phyloP scores from a whole-genome alignment of 2,329 filamentous ascomycete genomes.

The Arthrobotrys iridis region DNA sequence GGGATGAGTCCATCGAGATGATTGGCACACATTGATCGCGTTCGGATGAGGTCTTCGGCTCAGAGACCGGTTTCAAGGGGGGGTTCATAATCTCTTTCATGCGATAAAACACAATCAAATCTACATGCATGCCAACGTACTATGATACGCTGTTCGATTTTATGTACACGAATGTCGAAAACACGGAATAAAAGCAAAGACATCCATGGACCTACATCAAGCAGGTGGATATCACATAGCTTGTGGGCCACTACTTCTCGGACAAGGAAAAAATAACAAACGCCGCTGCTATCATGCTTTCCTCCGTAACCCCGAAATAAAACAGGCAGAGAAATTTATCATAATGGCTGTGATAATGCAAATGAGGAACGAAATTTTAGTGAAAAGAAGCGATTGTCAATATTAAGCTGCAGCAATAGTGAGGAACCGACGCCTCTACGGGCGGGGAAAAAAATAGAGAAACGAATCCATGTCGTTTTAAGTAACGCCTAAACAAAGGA shows the following conservation, averaged over 20 bases:
- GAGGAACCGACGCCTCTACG: background rate
- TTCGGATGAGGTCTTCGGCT: constrained; percentile 43
- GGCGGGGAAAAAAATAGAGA: no score
- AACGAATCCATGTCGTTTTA: no score
- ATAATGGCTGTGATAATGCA: background rate
- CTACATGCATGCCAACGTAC: no score
- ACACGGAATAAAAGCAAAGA: constrained; percentile 1
- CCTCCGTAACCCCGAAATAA: background rate
- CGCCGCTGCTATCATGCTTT: background rate
- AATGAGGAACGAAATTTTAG: background rate
- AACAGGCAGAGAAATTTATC: background rate
- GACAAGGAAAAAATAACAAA: background rate
- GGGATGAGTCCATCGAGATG: background rate
- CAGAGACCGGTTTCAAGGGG: constrained; percentile 29
- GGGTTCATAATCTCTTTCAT: background rate
- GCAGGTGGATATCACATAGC: constrained; percentile 8
- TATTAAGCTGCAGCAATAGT: no score
- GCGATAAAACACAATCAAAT: background rate
- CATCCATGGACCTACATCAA: constrained; percentile 10
- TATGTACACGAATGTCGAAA: background rate
- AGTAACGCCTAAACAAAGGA: no score
- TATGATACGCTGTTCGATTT: background rate
- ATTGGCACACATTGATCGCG: constrained; percentile 12
- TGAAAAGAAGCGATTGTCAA: background rate
- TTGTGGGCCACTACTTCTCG: background rate